Percentiles rank a stretch among this genome's conserved stretches.
phyloP scores from a whole-genome alignment of 2,329 filamentous ascomycete genomes.

The Penicillium griseofulvum region DNA sequence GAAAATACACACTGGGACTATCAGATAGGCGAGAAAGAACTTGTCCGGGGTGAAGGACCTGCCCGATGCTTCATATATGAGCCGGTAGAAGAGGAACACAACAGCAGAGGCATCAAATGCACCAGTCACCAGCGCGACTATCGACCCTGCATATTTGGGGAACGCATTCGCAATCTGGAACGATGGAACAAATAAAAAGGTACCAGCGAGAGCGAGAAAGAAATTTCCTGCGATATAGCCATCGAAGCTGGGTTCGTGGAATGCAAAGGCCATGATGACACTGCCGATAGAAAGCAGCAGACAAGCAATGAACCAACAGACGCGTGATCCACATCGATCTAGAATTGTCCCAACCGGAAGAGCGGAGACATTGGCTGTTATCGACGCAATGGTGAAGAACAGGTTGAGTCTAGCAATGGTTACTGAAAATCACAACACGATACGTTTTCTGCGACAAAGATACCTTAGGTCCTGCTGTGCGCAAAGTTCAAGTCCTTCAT shows the following conservation, averaged over 20 bases:
- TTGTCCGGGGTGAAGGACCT: constrained; percentile 48
- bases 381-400: constrained; percentile 89
- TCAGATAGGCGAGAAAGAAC: constrained; percentile 72
- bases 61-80: constrained; percentile 62
- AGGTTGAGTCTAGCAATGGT: constrained; percentile 63
- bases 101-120: constrained; percentile 81
- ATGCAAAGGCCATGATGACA: constrained; percentile 68
- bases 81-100: constrained; percentile 70
- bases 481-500: constrained; percentile 52
- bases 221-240: constrained; percentile 72
- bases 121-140: constrained; percentile 74
- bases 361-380: constrained; percentile 82
- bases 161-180: constrained; percentile 84
- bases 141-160: constrained; percentile 68
- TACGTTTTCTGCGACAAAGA: neutral
- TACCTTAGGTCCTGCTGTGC: constrained; percentile 57
- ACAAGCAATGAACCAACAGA: constrained; percentile 69
- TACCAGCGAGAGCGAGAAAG: constrained; percentile 72
- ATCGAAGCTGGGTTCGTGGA: constrained; percentile 62
- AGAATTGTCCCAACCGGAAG: constrained; percentile 81
- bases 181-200: constrained; percentile 75
- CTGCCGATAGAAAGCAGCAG: constrained; percentile 66
- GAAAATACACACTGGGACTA: constrained; percentile 65
- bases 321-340: constrained; percentile 75
- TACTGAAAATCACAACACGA: constrained; percentile 8